Conservation (phyloP, 2,329 filamentous ascomycete genomes). For the Aspergillus fijiensis region DNA sequence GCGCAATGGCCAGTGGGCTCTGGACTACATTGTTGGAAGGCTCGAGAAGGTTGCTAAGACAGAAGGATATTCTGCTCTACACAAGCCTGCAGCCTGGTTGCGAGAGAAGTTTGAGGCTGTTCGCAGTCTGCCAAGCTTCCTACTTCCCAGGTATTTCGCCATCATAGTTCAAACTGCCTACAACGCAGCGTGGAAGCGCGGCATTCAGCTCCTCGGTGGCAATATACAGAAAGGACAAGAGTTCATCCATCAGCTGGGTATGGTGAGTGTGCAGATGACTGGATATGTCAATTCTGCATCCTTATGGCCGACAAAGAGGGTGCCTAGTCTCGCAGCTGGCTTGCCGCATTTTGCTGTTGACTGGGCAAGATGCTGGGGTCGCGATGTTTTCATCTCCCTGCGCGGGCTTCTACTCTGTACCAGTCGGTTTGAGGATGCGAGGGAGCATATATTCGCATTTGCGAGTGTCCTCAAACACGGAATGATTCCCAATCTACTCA, state of each 20-base stretch:
- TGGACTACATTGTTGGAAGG: slow-evolving; percentile 81
- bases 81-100: slow-evolving; percentile 72
- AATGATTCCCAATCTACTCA: slow-evolving; percentile 93
- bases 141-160: slow-evolving; percentile 90
- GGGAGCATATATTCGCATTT: slow-evolving; percentile 91
- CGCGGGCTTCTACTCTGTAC: slow-evolving; percentile 90
- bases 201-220: slow-evolving; percentile 73
- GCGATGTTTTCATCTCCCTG: slow-evolving; percentile 94
- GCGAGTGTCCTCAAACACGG: slow-evolving; percentile 96
- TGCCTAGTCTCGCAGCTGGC: slow-evolving; percentile 86
- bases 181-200: slow-evolving; percentile 74
- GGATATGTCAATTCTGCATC: slow-evolving; percentile 88
- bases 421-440: slow-evolving; percentile 82
- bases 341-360: slow-evolving; percentile 90
- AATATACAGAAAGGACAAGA: slow-evolving; percentile 78
- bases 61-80: slow-evolving; percentile 61
- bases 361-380: slow-evolving; percentile 96
- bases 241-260: slow-evolving; percentile 82
- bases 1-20: slow-evolving; percentile 83
- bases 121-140: slow-evolving; percentile 78
- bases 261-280: slow-evolving; percentile 90
- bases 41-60: slow-evolving; percentile 70
- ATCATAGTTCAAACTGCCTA: slow-evolving; percentile 86
- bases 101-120: slow-evolving; percentile 82
- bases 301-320: slow-evolving; percentile 78